phyloP scores from a whole-genome alignment of 768 basidiomycete species.

The Suillus discolor region DNA sequence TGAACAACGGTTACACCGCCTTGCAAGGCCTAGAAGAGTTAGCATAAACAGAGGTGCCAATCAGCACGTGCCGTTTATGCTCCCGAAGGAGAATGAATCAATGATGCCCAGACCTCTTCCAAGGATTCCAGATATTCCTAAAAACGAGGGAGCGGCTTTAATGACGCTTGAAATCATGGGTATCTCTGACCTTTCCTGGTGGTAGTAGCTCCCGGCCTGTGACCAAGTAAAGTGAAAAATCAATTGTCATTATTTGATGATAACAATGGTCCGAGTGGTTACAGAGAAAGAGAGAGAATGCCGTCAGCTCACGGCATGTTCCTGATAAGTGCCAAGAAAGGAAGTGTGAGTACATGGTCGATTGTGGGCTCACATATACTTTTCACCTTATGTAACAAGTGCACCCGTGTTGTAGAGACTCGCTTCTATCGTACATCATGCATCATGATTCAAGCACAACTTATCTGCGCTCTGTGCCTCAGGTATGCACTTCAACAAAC shows the following conservation, averaged over 20 bases:
- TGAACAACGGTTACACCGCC: conserved; percentile 93
- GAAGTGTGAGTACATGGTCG: no score
- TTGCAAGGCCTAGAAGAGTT: conserved; percentile 59
- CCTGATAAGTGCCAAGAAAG: background rate
- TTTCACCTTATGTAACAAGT: no score
- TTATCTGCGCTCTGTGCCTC: background rate
- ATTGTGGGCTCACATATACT: no score
- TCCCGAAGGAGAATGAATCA: background rate
- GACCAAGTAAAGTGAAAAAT: conserved; percentile 85
- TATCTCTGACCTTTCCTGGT: conserved; percentile 59
- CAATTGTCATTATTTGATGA: conserved; percentile 31
- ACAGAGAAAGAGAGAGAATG: background rate
- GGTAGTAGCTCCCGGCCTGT: conserved; percentile 82
- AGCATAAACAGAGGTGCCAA: background rate
- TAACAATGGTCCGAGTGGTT: background rate
- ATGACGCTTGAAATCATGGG: background rate
- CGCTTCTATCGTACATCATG: no score
- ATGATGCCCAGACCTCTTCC: conserved; percentile 57
- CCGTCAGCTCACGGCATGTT: background rate
- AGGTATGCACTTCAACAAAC: background rate
- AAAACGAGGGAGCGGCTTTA: conserved; percentile 11
- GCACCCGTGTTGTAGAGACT: no score
- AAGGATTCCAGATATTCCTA: conserved; percentile 73
- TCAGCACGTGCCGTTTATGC: background rate
- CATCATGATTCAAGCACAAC: background rate